These are phyloP conservation scores for Umbilicaria muhlenbergii DNA, from an alignment of 495 filamentous ascomycete species.

Conservation along the genomic window DNA sequence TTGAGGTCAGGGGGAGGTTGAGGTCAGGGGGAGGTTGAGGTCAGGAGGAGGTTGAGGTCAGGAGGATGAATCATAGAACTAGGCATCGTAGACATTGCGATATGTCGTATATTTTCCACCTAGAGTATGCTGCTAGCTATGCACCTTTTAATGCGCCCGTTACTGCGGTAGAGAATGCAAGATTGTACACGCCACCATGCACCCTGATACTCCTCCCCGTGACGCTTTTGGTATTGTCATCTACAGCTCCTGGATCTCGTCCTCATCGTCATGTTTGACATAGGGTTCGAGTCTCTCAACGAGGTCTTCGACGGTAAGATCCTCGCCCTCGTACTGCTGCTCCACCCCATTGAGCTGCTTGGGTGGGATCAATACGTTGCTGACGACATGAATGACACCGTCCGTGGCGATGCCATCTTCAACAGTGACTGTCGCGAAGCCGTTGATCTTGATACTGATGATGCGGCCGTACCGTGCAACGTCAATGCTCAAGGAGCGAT, in stretches of 20 bases:
- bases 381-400: constrained; percentile 63
- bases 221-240: not conserved
- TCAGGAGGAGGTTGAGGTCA: too few species aligned
- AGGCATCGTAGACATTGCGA: too few species aligned
- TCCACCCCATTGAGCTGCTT: constrained; percentile 25
- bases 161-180: too few species aligned
- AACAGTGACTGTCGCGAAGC: constrained; percentile 38
- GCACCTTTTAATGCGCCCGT: too few species aligned
- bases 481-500: constrained; percentile 46
- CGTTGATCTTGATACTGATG: constrained; percentile 56
- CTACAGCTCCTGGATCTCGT: constrained; percentile 8
- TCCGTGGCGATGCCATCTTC: constrained; percentile 54
- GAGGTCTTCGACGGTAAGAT: constrained; percentile 50
- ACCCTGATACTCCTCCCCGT: not conserved
- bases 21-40: too few species aligned
- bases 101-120: too few species aligned
- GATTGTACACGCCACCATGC: too few species aligned
- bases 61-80: too few species aligned
- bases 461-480: constrained; percentile 45
- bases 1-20: too few species aligned
- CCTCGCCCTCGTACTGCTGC: constrained; percentile 28
- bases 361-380: constrained; percentile 59
- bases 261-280: constrained; percentile 18
- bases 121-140: too few species aligned
- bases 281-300: constrained; percentile 35